Percentiles rank a stretch among this genome's conserved stretches.
These are phyloP conservation scores for Apiotrichum montevideense DNA, from an alignment of 1,284 basidiomycete genomes.

Conservation along the genomic window DNA sequence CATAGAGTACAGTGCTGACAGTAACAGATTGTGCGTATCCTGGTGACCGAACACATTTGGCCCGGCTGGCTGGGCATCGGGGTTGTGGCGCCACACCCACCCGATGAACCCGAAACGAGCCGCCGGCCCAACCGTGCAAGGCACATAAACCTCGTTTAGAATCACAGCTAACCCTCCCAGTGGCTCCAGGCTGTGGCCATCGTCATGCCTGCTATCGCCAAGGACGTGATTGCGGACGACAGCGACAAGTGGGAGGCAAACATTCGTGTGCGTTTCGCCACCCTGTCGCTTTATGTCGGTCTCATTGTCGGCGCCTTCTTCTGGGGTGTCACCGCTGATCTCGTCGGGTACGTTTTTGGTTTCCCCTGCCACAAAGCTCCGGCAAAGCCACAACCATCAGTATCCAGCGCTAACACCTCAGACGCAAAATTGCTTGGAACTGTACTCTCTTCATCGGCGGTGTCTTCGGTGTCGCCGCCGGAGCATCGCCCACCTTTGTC, in stretches of 20 bases:
- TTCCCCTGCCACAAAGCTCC: background rate
- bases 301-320: slow-evolving; percentile 56
- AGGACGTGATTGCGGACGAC: slow-evolving; percentile 43
- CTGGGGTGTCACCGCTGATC: slow-evolving; percentile 50
- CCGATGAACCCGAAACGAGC: too few relatives aligned
- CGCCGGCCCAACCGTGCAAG: background rate
- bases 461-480: slow-evolving; percentile 57
- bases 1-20: background rate
- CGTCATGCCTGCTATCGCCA: slow-evolving; percentile 51
- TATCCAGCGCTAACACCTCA: too few relatives aligned
- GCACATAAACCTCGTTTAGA: background rate
- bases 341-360: slow-evolving; percentile 38
- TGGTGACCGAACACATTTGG: background rate
- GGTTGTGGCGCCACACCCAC: too few relatives aligned
- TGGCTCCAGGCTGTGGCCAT: slow-evolving; percentile 55
- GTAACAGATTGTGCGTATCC: background rate
- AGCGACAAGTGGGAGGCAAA: background rate
- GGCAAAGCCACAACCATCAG: too few relatives aligned
- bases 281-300: slow-evolving; percentile 57
- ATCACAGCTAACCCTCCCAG: slow-evolving; percentile 10
- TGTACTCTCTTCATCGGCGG: slow-evolving; percentile 57
- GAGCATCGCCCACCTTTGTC: slow-evolving; percentile 54
- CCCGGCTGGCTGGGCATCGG: too few relatives aligned
- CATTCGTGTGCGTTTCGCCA: slow-evolving; percentile 33
- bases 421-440: slow-evolving; percentile 52